phyloP scores from a whole-genome alignment of 2,329 filamentous ascomycete species.

The Aureobasidium mangrovei region DNA sequence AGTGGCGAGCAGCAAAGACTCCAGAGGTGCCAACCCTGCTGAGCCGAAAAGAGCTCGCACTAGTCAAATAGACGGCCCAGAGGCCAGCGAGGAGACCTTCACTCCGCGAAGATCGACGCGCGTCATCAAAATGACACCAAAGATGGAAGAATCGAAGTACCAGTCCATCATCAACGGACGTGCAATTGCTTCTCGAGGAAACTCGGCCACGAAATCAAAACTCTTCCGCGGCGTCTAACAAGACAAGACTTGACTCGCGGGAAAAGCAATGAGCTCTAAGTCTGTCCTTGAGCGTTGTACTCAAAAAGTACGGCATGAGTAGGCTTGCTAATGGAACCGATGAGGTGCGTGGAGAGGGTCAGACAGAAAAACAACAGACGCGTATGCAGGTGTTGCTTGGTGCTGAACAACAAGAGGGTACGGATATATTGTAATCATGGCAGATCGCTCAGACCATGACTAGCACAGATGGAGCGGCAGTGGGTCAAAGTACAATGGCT shows the following conservation, averaged over 20 bases:
- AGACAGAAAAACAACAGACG: too few relatives aligned
- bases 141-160: conserved; percentile 1
- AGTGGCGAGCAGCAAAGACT: not conserved
- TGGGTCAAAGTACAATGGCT: not conserved
- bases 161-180: not conserved
- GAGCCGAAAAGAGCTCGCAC: not conserved
- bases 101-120: not conserved
- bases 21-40: not conserved
- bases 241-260: not conserved
- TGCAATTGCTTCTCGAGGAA: not conserved
- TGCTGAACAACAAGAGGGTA: not conserved
- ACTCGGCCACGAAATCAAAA: conserved; percentile 2
- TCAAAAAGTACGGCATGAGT: too few relatives aligned
- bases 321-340: too few relatives aligned
- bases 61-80: not conserved
- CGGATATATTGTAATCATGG: not conserved
- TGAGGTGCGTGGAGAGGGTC: too few relatives aligned
- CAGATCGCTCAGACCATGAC: not conserved
- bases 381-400: too few relatives aligned
- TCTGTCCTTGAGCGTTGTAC: not conserved
- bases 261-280: not conserved
- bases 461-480: not conserved
- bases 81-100: not conserved
- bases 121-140: not conserved
- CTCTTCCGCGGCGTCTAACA: not conserved